A percentile compares a stretch with the other conserved stretches of the same genome.
Conservation (phyloP, 2,329 filamentous ascomycete species). For the Hypoxylon sp. region DNA sequence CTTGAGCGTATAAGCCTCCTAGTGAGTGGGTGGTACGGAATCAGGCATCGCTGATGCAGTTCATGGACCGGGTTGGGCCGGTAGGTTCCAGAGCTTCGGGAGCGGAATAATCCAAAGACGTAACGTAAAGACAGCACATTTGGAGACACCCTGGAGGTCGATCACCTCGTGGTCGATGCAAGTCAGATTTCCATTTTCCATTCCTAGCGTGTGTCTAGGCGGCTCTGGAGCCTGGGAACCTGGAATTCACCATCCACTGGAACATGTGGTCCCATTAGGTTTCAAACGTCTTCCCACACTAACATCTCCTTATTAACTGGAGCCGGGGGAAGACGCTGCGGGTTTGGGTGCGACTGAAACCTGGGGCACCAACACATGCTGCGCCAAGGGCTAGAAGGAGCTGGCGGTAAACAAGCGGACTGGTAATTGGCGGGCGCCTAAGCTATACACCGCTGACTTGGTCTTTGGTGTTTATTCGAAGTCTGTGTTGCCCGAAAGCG, state of each 20-base stretch:
- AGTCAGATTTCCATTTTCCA: conserved; percentile 16
- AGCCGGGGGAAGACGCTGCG: conserved; percentile 19
- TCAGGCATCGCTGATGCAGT: conserved; percentile 11
- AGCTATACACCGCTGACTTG: conserved; percentile 12
- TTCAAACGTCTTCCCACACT: not conserved
- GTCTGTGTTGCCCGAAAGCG: conserved; percentile 18
- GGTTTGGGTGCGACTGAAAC: conserved; percentile 4
- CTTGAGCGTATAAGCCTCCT: conserved; percentile 4
- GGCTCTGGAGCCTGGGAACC: conserved; percentile 14
- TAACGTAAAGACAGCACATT: conserved; percentile 11
- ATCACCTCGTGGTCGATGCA: conserved; percentile 41
- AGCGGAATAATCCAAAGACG: conserved; percentile 30
- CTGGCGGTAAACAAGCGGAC: conserved; percentile 13
- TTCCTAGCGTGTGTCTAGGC: conserved; percentile 7
- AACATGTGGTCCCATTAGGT: conserved; percentile 23
- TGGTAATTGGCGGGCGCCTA: not conserved
- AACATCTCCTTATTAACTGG: conserved; percentile 10
- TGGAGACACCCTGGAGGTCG: conserved; percentile 21
- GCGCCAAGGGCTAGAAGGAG: conserved; percentile 19
- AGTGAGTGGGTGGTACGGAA: not conserved
- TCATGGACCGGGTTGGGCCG: conserved; percentile 5
- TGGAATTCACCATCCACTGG: conserved; percentile 9
- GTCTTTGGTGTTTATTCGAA: conserved; percentile 3
- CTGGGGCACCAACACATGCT: conserved; percentile 6
- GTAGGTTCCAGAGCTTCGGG: conserved; percentile 39